These are phyloP conservation scores for Ophiostoma piceae DNA, from an alignment of 2,329 filamentous ascomycete species.

Conservation along the genomic window DNA sequence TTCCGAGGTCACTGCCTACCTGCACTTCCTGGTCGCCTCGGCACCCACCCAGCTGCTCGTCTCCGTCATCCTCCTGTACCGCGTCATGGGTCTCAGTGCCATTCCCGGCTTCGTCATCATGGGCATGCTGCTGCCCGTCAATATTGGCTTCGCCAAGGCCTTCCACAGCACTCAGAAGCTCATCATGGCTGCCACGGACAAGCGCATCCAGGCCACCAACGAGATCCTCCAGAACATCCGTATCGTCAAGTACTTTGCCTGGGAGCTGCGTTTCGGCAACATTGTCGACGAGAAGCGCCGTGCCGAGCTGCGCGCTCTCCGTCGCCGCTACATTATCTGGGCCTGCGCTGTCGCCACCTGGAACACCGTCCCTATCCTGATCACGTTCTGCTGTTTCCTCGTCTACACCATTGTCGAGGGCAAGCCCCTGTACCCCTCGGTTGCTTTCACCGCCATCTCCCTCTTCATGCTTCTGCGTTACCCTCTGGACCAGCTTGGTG, in stretches of 20 bases:
- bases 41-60: slow-evolving; percentile 84
- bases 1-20: slow-evolving; percentile 85
- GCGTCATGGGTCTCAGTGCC: slow-evolving; percentile 85
- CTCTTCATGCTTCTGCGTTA: slow-evolving; percentile 91
- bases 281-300: slow-evolving; percentile 85
- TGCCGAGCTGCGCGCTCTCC: slow-evolving; percentile 70
- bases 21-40: slow-evolving; percentile 91
- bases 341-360: slow-evolving; percentile 86
- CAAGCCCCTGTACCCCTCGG: slow-evolving; percentile 82
- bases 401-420: slow-evolving; percentile 86
- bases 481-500: slow-evolving; percentile 89
- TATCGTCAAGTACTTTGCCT: slow-evolving; percentile 99
- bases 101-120: slow-evolving; percentile 91
- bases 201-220: slow-evolving; percentile 92
- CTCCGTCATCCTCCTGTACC: slow-evolving; percentile 76
- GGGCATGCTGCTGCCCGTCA: slow-evolving; percentile 80
- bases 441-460: slow-evolving; percentile 93
- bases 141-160: slow-evolving; percentile 78
- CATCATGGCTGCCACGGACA: slow-evolving; percentile 90
- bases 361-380: slow-evolving; percentile 92
- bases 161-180: slow-evolving; percentile 84
- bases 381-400: slow-evolving; percentile 94
- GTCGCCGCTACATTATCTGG: slow-evolving; percentile 85
- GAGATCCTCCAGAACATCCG: slow-evolving; percentile 95
- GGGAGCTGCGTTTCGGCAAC: slow-evolving; percentile 85